Conservation (phyloP, 148 eudicot species). For the Selenicereus undatus region DNA sequence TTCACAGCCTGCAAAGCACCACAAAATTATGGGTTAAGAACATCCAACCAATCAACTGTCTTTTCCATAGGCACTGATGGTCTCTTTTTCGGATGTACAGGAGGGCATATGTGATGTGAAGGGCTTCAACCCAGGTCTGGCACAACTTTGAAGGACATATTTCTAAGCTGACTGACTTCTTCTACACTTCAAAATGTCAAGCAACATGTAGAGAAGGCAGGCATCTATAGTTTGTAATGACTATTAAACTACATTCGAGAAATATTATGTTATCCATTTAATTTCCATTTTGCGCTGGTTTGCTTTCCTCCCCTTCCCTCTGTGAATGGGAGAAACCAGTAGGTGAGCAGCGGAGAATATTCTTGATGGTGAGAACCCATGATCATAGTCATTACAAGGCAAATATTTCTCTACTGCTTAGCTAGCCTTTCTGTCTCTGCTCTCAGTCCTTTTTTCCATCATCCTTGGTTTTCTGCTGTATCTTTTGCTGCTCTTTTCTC, state of each 20-base stretch:
- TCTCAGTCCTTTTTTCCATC: too few species aligned
- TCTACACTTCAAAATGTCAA: neutral
- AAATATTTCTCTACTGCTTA: neutral
- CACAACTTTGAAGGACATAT: neutral
- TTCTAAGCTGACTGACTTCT: neutral
- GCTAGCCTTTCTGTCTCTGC: neutral
- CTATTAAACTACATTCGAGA: neutral
- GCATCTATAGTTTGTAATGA: neutral
- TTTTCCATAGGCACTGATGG: neutral
- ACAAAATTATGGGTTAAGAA: neutral
- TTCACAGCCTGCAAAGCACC: constrained; percentile 50
- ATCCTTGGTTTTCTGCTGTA: too few species aligned
- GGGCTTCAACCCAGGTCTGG: neutral
- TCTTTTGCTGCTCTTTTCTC: too few species aligned
- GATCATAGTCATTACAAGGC: neutral
- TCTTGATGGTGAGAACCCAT: neutral
- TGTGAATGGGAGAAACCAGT: neutral
- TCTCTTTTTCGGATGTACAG: neutral
- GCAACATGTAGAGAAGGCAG: neutral
- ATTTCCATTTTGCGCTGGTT: neutral
- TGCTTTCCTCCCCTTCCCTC: neutral
- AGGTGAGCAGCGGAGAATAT: neutral
- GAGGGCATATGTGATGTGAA: neutral
- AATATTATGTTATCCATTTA: neutral
- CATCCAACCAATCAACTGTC: neutral